Percentiles rank a stretch among this genome's conserved stretches.
Conservation (phyloP, 306 rosid species). For the Cucurbita ficifolia region DNA sequence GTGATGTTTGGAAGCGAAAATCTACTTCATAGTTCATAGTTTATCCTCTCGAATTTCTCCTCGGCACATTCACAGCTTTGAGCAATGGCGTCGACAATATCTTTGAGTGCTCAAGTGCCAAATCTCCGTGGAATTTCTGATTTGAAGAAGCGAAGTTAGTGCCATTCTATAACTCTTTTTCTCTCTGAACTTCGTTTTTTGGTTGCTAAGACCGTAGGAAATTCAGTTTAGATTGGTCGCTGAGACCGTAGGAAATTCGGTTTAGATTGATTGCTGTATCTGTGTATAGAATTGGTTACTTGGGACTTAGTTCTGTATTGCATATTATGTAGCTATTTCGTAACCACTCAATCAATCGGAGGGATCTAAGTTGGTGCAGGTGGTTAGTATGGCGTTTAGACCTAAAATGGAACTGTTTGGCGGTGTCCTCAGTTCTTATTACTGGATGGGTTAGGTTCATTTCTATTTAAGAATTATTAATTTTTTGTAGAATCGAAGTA, state of each 20-base stretch:
- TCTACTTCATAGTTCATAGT: background rate
- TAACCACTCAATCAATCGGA: background rate
- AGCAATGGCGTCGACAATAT: constrained; percentile 46
- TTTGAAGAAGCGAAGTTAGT: constrained; percentile 15
- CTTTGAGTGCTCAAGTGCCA: constrained; percentile 32
- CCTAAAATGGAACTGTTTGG: background rate
- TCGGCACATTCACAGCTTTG: background rate
- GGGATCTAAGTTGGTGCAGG: background rate
- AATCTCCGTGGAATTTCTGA: constrained; percentile 25
- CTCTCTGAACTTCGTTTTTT: constrained; percentile 9
- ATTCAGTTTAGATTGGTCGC: background rate
- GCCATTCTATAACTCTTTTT: constrained; percentile 23
- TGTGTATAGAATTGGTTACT: background rate
- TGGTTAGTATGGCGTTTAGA: background rate
- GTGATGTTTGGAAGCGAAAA: background rate
- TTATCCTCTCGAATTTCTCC: constrained; percentile 1
- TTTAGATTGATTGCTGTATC: background rate
- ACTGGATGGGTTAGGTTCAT: background rate
- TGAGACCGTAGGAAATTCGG: background rate
- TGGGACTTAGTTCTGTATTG: background rate
- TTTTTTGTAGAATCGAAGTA: background rate
- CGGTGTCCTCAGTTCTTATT: background rate
- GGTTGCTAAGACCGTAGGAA: constrained; percentile 2
- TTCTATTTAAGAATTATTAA: background rate
- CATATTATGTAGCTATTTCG: background rate